A percentile compares a stretch with the other conserved stretches of the same genome.
phyloP scores from a whole-genome alignment of 1,284 basidiomycete genomes.

The Athelia psychrophila region DNA sequence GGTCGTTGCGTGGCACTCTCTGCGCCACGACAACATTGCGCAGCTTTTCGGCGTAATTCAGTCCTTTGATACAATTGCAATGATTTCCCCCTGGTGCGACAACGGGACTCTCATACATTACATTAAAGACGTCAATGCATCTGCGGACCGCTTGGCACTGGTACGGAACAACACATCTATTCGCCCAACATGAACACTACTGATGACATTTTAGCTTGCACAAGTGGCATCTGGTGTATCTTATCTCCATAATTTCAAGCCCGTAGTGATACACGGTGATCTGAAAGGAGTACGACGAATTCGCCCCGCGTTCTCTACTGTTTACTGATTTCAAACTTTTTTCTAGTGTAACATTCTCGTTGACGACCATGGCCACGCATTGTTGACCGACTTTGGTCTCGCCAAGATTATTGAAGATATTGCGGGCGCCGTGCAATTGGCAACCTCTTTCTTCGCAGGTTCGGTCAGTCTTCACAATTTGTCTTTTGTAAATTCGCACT shows the following conservation, averaged over 20 bases:
- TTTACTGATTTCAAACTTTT: background rate
- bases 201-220: constrained; percentile 29
- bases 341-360: constrained; percentile 55
- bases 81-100: constrained; percentile 60
- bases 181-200: background rate
- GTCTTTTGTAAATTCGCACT: background rate
- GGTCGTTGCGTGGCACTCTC: constrained; percentile 48
- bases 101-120: constrained; percentile 53
- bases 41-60: constrained; percentile 50
- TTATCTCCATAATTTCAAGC: constrained; percentile 50
- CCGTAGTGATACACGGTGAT: constrained; percentile 54
- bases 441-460: constrained; percentile 49
- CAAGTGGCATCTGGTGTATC: constrained; percentile 51
- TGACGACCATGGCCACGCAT: constrained; percentile 41
- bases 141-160: constrained; percentile 39
- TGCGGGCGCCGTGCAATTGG: constrained; percentile 31
- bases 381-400: constrained; percentile 60
- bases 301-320: background rate
- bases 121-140: constrained; percentile 34
- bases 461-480: constrained; percentile 21
- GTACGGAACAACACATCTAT: constrained; percentile 27
- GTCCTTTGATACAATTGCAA: constrained; percentile 44
- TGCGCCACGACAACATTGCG: constrained; percentile 50
- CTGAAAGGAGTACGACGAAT: constrained; percentile 45
- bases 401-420: constrained; percentile 55